phyloP scores from a whole-genome alignment of 495 filamentous ascomycete species.

The Margaritispora aquatica region DNA sequence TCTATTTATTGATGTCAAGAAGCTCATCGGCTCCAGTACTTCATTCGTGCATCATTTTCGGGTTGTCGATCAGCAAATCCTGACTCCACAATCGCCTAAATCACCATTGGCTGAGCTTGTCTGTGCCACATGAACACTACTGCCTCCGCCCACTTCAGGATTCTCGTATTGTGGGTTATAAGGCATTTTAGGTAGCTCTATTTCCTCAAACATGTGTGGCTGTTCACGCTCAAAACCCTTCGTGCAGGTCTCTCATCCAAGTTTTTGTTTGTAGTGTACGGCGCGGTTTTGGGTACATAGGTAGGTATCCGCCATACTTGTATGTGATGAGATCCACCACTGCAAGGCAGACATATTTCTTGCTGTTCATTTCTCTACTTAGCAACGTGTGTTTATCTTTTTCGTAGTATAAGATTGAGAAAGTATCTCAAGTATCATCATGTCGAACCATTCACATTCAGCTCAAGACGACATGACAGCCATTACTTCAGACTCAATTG shows the following conservation, averaged over 20 bases:
- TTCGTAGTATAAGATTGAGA: background rate
- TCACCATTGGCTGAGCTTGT: no score
- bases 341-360: background rate
- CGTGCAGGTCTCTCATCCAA: background rate
- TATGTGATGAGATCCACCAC: background rate
- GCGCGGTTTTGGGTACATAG: background rate
- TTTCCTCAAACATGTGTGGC: background rate
- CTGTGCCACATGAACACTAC: no score
- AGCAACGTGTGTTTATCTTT: background rate
- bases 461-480: background rate
- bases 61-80: no score
- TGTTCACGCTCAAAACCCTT: background rate
- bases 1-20: no score
- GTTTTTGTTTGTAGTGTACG: background rate
- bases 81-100: no score
- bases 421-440: background rate
- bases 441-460: background rate
- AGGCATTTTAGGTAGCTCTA: slow-evolving; percentile 1
- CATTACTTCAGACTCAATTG: background rate
- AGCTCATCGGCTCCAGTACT: no score
- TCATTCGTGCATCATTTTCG: no score
- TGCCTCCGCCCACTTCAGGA: no score
- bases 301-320: no score
- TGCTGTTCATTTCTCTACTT: background rate
- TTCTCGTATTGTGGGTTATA: no score